Percentiles rank a stretch among this genome's conserved stretches.
Evolutionary conservation across 495 filamentous ascomycete species (phyloP).

Genomic region (Aspergillus indologenus): DNA sequence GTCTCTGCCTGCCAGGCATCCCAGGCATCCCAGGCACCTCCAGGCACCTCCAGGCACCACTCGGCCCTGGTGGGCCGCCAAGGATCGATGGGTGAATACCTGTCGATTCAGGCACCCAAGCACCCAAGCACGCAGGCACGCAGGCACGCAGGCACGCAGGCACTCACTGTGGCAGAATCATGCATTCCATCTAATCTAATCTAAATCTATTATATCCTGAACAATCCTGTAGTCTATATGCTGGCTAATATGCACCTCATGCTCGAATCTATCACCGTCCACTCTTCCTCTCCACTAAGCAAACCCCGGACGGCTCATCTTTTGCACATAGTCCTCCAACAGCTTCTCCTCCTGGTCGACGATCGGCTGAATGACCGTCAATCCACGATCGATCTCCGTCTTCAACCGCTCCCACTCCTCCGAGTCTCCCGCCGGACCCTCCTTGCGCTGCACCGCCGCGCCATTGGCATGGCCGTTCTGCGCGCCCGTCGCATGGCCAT

Average conservation of each 20-base stretch:
- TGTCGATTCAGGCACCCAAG: too few relatives aligned
- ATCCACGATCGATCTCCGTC: slow-evolving; percentile 43
- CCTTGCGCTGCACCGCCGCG: slow-evolving; percentile 8
- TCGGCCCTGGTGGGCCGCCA: too few relatives aligned
- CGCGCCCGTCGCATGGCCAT: slow-evolving; percentile 9
- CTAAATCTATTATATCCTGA: too few relatives aligned
- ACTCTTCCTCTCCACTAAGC: not conserved
- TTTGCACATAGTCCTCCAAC: slow-evolving; percentile 25
- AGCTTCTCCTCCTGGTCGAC: slow-evolving; percentile 39
- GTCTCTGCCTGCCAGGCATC: too few relatives aligned
- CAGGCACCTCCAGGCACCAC: not conserved
- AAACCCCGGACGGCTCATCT: slow-evolving; percentile 18
- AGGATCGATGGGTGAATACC: too few relatives aligned
- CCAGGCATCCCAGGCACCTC: not conserved
- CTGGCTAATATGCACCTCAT: not conserved
- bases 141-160: too few relatives aligned
- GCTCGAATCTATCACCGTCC: not conserved
- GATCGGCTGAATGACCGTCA: slow-evolving; percentile 41
- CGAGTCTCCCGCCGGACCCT: slow-evolving; percentile 1
- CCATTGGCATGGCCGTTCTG: slow-evolving; percentile 15
- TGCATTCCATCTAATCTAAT: too few relatives aligned
- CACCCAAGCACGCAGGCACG: too few relatives aligned
- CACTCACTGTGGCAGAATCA: too few relatives aligned
- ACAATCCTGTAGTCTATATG: too few relatives aligned
- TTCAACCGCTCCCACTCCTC: slow-evolving; percentile 42